A percentile compares a stretch with the other conserved stretches of the same genome.
Evolutionary conservation across 306 rosid species (phyloP).

Genomic region (Amphicarpaea edgeworthii): DNA sequence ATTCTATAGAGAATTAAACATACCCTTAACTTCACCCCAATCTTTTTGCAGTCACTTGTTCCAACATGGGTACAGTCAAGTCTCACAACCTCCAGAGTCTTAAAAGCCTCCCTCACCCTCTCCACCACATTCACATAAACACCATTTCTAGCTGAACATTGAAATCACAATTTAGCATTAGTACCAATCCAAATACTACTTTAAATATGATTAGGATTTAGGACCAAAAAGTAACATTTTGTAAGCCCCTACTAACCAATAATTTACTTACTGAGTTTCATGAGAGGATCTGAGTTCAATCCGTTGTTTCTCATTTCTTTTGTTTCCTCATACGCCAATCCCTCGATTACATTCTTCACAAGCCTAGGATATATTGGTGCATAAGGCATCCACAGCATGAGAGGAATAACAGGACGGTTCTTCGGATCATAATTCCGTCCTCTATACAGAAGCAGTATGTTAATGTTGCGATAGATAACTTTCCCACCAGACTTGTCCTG

Average conservation of each 20-base stretch:
- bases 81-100: constrained; percentile 80
- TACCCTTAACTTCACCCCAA: constrained; percentile 88
- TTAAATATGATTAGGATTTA: constrained; percentile 16
- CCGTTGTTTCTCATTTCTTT: constrained; percentile 85
- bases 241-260: not conserved
- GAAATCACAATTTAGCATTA: constrained; percentile 34
- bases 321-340: constrained; percentile 71
- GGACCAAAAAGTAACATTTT: not conserved
- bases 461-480: constrained; percentile 69
- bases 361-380: constrained; percentile 91
- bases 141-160: constrained; percentile 83
- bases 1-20: not conserved
- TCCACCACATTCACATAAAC: constrained; percentile 84
- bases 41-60: constrained; percentile 81
- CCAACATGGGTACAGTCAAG: constrained; percentile 86
- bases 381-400: constrained; percentile 97
- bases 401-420: constrained; percentile 72
- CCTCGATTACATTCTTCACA: constrained; percentile 76
- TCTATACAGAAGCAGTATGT: constrained; percentile 73
- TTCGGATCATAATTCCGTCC: constrained; percentile 83
- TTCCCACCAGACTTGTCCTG: constrained; percentile 91
- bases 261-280: constrained; percentile 83
- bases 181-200: constrained; percentile 10
- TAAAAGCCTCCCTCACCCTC: constrained; percentile 78
- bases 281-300: constrained; percentile 65